These are phyloP conservation scores for Spinacia oleracea DNA, from an alignment of 179 eudicot species.

Conservation along the genomic window DNA sequence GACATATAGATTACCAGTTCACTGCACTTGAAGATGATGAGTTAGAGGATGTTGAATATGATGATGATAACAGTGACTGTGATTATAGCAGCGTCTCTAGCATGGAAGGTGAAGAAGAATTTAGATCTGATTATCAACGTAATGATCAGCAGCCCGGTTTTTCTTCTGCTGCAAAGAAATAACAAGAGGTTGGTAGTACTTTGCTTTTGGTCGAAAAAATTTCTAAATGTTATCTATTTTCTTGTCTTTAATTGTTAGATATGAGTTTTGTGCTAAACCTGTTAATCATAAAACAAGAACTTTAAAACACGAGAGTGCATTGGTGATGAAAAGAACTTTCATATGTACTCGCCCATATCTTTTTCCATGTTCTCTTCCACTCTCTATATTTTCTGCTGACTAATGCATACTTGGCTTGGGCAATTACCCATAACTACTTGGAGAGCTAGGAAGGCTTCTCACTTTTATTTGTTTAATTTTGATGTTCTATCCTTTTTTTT, in stretches of 20 bases:
- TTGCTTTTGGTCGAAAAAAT: not conserved
- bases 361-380: not conserved
- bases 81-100: constrained; percentile 38
- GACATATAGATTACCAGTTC: constrained; percentile 85
- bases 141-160: constrained; percentile 37
- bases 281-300: not conserved
- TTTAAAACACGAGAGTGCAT: too few species aligned
- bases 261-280: not conserved
- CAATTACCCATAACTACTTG: not conserved
- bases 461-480: not conserved
- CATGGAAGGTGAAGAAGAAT: constrained; percentile 41
- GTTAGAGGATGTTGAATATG: constrained; percentile 42
- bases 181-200: constrained; percentile 59
- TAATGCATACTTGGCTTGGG: not conserved
- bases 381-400: too few species aligned
- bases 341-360: not conserved
- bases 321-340: too few species aligned
- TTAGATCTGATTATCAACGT: constrained; percentile 58
- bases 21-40: constrained; percentile 74
- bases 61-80: constrained; percentile 38
- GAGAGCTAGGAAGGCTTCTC: not conserved
- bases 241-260: not conserved
- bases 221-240: not conserved
- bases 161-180: constrained; percentile 39
- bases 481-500: not conserved